Percentiles rank a stretch among this genome's conserved stretches.
These are phyloP conservation scores for Tilletia walkeri DNA, from an alignment of 1,284 basidiomycete species.

Conservation along the genomic window DNA sequence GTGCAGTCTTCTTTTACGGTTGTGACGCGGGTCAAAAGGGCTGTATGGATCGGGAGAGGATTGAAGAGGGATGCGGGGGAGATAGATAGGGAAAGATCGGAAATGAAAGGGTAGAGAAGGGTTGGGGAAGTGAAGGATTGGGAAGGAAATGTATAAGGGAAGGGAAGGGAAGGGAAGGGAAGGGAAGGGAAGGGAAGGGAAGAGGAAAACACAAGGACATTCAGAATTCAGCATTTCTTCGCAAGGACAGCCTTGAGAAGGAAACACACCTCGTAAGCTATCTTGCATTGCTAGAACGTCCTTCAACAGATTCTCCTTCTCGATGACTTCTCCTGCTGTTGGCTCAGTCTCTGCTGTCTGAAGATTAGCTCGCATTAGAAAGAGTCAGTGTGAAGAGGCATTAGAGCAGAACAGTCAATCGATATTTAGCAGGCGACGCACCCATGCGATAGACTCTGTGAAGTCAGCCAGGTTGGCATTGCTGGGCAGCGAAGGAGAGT, in stretches of 20 bases:
- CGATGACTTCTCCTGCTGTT: conserved; percentile 50
- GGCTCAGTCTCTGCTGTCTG: conserved; percentile 47
- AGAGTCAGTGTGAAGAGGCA: neutral
- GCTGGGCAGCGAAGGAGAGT: neutral
- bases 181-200: neutral
- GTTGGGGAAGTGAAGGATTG: neutral
- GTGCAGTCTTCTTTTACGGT: conserved; percentile 49
- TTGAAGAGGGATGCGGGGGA: neutral
- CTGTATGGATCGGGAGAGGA: conserved; percentile 16
- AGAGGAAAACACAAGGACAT: neutral
- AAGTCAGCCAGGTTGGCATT: conserved; percentile 3
- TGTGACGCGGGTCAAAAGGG: conserved; percentile 40
- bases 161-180: neutral
- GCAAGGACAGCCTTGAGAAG: neutral
- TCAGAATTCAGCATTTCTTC: neutral
- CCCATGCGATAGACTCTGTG: conserved; percentile 18
- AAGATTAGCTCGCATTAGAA: no score
- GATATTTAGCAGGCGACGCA: neutral
- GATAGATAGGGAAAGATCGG: neutral
- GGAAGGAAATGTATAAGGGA: neutral
- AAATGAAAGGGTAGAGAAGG: neutral
- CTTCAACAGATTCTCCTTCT: conserved; percentile 53
- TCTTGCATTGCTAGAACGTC: conserved; percentile 48
- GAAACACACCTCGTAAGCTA: conserved; percentile 33
- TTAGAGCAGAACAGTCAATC: neutral